Percentiles rank a stretch among this genome's conserved stretches.
These are phyloP conservation scores for Thalassiosira livingstoniorum DNA, from an alignment of 352 stramenopile species.

Conservation along the genomic window DNA sequence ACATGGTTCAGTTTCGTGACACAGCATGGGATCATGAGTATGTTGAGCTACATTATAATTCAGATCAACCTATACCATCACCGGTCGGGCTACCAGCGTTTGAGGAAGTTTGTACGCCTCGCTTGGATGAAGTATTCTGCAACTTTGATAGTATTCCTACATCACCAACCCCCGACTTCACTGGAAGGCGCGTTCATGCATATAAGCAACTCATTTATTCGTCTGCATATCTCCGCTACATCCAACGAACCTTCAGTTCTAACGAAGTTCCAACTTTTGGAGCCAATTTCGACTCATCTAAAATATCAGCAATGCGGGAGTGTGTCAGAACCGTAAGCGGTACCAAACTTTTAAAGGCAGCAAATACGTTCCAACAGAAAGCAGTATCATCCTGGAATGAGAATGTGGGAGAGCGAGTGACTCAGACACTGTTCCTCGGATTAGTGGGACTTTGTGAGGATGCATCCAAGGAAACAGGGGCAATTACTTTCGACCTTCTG, in stretches of 20 bases:
- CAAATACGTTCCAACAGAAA: too few species aligned
- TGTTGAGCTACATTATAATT: neutral
- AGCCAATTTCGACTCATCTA: neutral
- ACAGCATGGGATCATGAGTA: neutral
- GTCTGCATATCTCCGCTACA: too few species aligned
- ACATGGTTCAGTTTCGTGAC: neutral
- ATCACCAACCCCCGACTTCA: neutral
- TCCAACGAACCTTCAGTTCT: neutral
- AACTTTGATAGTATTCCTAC: neutral
- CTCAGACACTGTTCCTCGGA: neutral
- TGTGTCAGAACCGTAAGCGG: neutral
- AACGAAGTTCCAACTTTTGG: neutral
- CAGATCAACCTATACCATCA: neutral
- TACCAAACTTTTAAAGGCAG: too few species aligned
- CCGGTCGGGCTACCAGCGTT: neutral
- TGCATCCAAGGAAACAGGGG: neutral
- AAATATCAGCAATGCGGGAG: neutral
- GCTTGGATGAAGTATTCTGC: neutral
- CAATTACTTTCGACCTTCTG: constrained; percentile 7
- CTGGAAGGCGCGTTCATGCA: too few species aligned
- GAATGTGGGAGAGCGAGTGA: neutral
- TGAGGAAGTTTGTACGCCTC: neutral
- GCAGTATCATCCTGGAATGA: too few species aligned
- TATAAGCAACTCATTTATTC: too few species aligned
- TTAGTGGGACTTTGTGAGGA: constrained; percentile 13